Conservation (phyloP, 495 filamentous ascomycete species). For the Aspergillus nanangensis region DNA sequence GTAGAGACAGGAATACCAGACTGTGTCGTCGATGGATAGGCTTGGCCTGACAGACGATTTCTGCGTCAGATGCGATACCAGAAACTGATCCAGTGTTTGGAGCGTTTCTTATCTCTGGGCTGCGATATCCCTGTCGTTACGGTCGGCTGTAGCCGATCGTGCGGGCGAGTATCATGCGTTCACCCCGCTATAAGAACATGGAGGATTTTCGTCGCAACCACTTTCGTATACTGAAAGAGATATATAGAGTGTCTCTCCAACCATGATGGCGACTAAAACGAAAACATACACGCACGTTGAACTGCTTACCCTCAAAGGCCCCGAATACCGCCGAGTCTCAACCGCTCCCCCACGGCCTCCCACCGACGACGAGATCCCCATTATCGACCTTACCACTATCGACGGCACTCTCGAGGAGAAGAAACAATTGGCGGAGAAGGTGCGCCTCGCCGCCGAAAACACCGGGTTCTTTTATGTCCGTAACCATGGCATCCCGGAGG, state of each 20-base stretch:
- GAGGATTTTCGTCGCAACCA: neutral
- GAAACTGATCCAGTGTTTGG: neutral
- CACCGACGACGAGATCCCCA: conserved; percentile 49
- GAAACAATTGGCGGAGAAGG: conserved; percentile 31
- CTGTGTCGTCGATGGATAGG: too few species aligned
- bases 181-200: neutral
- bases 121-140: neutral
- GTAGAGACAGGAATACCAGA: too few species aligned
- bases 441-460: conserved; percentile 40
- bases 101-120: neutral
- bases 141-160: neutral
- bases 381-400: conserved; percentile 46
- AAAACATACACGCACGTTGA: conserved; percentile 28
- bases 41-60: too few species aligned
- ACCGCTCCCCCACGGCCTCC: conserved; percentile 25
- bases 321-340: conserved; percentile 28
- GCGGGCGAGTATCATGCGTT: neutral
- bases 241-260: neutral
- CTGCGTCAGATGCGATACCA: too few species aligned
- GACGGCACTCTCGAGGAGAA: conserved; percentile 33
- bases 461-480: conserved; percentile 54
- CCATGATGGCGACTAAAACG: conserved; percentile 1
- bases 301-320: conserved; percentile 21
- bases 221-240: neutral
- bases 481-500: conserved; percentile 48